Conservation (phyloP, 2,329 filamentous ascomycete species). For the Pyrenophora tritici-repentis region DNA sequence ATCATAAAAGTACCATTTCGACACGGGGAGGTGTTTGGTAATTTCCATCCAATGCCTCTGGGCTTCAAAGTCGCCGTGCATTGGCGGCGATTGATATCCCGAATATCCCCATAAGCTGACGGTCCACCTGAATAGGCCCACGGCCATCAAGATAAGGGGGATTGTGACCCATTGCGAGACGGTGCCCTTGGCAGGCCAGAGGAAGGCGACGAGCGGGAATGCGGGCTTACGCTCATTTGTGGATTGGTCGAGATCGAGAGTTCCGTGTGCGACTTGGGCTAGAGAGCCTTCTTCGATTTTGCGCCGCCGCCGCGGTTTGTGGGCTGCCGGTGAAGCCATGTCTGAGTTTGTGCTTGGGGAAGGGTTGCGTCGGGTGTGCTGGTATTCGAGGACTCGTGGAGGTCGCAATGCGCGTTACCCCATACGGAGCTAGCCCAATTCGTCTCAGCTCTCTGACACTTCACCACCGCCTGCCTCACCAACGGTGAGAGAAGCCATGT, state of each 20-base stretch:
- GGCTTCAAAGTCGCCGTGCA: slow-evolving; percentile 97
- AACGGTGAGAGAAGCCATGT: too few relatives aligned
- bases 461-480: too few relatives aligned
- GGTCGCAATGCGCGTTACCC: slow-evolving; percentile 8
- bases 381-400: slow-evolving; percentile 15
- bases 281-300: slow-evolving; percentile 49
- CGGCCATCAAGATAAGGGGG: slow-evolving; percentile 84
- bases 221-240: slow-evolving; percentile 64
- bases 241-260: slow-evolving; percentile 50
- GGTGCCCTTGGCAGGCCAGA: slow-evolving; percentile 86
- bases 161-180: slow-evolving; percentile 91
- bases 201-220: slow-evolving; percentile 90
- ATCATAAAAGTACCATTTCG: slow-evolving; percentile 98
- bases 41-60: slow-evolving; percentile 99
- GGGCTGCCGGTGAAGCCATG: slow-evolving; percentile 43
- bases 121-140: slow-evolving; percentile 91
- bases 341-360: slow-evolving; percentile 10
- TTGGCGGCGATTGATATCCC: slow-evolving; percentile 80
- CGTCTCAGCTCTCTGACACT: too few relatives aligned
- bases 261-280: slow-evolving; percentile 50
- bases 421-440: slow-evolving; percentile 5
- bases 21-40: slow-evolving; percentile 83
- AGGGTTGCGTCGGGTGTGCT: neutral
- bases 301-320: slow-evolving; percentile 52
- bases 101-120: slow-evolving; percentile 95